A percentile compares a stretch with the other conserved stretches of the same genome.
Evolutionary conservation across 1,139 yeast species (phyloP).

Genomic region (Maudiozyma humilis): DNA sequence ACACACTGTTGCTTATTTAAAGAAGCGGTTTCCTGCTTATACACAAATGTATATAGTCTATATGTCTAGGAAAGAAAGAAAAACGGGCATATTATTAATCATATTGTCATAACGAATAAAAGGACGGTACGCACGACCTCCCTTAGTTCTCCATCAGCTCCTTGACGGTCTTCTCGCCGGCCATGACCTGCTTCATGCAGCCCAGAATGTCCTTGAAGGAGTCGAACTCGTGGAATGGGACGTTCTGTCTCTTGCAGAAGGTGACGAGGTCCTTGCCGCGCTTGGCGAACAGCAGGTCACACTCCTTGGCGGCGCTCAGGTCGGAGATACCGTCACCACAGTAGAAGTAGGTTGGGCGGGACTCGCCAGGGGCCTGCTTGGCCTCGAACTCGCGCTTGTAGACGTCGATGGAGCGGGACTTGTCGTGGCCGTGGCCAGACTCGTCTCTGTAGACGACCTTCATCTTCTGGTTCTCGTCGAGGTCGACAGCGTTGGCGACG

Average conservation of each 20-base stretch:
- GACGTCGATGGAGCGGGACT: constrained; percentile 71
- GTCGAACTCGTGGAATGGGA: constrained; percentile 79
- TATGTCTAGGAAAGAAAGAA: neutral
- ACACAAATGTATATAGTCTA: neutral
- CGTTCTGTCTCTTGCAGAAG: constrained; percentile 68
- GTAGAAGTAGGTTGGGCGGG: constrained; percentile 64
- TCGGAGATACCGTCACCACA: constrained; percentile 98
- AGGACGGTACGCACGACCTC: neutral
- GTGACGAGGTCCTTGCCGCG: constrained; percentile 83
- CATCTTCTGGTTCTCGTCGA: constrained; percentile 60
- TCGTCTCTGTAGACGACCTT: constrained; percentile 78
- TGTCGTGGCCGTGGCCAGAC: constrained; percentile 88
- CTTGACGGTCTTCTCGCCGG: constrained; percentile 38
- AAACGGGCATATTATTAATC: neutral
- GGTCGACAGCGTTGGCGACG: constrained; percentile 67
- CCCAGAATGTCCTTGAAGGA: constrained; percentile 63
- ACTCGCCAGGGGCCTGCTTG: constrained; percentile 31
- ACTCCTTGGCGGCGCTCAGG: constrained; percentile 88
- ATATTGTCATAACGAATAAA: neutral
- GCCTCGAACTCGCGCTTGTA: constrained; percentile 41
- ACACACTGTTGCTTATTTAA: too few species aligned
- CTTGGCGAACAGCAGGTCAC: constrained; percentile 88
- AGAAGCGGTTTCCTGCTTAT: too few species aligned
- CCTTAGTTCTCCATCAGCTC: constrained; percentile 35
- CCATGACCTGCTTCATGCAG: constrained; percentile 42